Conservation (phyloP, 23 red algal genomes). For the Rhodosorus marinus region DNA sequence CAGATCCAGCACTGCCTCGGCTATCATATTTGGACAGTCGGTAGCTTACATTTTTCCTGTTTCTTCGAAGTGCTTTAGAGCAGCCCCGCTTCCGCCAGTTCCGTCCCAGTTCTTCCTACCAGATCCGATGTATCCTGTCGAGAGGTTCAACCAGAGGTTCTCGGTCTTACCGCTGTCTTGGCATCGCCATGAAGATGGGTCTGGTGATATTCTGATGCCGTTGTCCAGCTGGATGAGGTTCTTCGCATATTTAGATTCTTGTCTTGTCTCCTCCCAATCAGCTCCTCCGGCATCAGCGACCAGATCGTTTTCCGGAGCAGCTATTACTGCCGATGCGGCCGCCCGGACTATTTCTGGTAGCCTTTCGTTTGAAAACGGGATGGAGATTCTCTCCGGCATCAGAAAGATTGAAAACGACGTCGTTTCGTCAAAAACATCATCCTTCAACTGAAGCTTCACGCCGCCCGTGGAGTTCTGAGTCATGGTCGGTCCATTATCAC, state of each 20-base stretch:
- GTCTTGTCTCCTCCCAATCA: constrained; percentile 40
- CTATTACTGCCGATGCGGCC: constrained; percentile 4
- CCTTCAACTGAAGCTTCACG: background rate
- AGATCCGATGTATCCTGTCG: constrained; percentile 49
- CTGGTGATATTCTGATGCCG: constrained; percentile 45
- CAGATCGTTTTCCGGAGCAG: background rate
- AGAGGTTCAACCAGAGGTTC: constrained; percentile 90
- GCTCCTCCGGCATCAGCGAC: constrained; percentile 3
- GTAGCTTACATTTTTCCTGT: too few relatives aligned
- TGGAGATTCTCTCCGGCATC: too few relatives aligned
- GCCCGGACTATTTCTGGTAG: constrained; percentile 10
- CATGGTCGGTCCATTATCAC: constrained; percentile 5
- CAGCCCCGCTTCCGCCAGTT: constrained; percentile 33
- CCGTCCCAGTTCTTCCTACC: constrained; percentile 59
- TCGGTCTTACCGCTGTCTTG: constrained; percentile 43
- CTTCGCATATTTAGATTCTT: constrained; percentile 53
- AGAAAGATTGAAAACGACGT: background rate
- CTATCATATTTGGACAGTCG: too few relatives aligned
- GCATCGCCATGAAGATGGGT: constrained; percentile 55
- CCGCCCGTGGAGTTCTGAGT: constrained; percentile 4
- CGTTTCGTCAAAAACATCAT: background rate
- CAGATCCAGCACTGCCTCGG: constrained; percentile 2
- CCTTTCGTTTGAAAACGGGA: too few relatives aligned
- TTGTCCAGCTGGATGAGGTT: constrained; percentile 22
- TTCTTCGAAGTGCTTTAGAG: constrained; percentile 47